Base-by-base conservation (phyloP, 2,329 filamentous ascomycete species). In the Fusarium sterilihyphosum region DNA sequence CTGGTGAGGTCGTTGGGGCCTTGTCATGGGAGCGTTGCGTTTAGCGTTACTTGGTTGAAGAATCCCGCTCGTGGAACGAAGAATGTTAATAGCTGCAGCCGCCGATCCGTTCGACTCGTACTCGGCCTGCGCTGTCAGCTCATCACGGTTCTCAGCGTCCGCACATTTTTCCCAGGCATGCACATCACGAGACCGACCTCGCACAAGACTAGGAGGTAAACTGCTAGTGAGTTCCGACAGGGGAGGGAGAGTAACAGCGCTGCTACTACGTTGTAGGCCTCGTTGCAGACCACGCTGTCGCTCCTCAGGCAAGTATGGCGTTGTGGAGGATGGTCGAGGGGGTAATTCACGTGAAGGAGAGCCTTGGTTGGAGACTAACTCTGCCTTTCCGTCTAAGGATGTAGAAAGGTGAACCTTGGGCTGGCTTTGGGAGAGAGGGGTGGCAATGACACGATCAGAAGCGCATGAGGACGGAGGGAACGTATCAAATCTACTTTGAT, bases 131-230 rank as follows among this genome's bases (percentile, higher is more conserved):
- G 90, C 89, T 29, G 92, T 95, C 63, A 98, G 85, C 74, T 94
- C 93, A 78, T 94, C 94, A 49, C 93, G 91, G 59, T 89, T 85
- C 74, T 96, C 93, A 13, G 92, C 91, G 80, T 97, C 94, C 78
- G 94, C 96, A 84, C 93, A 95, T 65, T 94, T 94, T 79, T 97
- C 94, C 96, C 96, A 98, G 12, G 93, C 93, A 58, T 95, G 91
- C 24, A 95, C 94, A 81, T 98, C 94, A 62, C 94, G 91, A 65
- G 95, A 98, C 65, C 96, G 90, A 62, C 94, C 94, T 64, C 92
- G 91, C 40, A 85, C 84, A 24, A 92, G 84, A 41, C 86, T 86
- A 26, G 88, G 89, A 33, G 88, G 87, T 20, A 90, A 82, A n/a
- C 84, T 82, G 77, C 83, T 84, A 16, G 88, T 89, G 46, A 90